phyloP scores from a whole-genome alignment of 1,139 yeast genomes.

The Pichia sp. region DNA sequence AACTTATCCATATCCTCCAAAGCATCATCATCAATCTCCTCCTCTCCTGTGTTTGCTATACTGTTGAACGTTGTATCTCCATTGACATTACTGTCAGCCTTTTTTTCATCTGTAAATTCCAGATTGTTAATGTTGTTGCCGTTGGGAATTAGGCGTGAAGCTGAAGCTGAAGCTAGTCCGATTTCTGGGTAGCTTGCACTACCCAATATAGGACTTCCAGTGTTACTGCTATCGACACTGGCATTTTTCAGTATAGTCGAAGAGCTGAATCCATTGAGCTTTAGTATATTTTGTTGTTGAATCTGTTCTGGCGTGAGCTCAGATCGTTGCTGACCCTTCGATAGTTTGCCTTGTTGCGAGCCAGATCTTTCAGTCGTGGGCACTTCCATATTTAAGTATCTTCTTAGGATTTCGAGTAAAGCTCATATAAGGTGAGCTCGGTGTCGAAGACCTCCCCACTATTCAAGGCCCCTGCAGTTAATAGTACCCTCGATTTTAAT shows the following conservation, averaged over 20 bases:
- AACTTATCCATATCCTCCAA: conserved; percentile 46
- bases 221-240: not conserved
- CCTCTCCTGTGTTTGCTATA: not conserved
- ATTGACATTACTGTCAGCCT: not conserved
- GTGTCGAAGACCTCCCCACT: not conserved
- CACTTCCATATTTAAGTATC: not conserved
- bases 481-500: not conserved
- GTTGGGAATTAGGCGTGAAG: not conserved
- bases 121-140: not conserved
- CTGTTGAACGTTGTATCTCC: not conserved
- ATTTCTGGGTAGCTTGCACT: not conserved
- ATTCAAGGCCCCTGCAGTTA: not conserved
- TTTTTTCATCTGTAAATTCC: not conserved
- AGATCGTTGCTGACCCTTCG: conserved; percentile 9
- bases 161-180: not conserved
- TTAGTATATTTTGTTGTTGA: conserved; percentile 22
- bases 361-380: conserved; percentile 5
- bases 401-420: not conserved
- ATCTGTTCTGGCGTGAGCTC: conserved; percentile 20
- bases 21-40: conserved; percentile 10
- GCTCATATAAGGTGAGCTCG: not conserved
- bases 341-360: conserved; percentile 8
- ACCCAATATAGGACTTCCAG: not conserved
- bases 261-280: conserved; percentile 18
- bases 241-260: conserved; percentile 12